Base-by-base conservation (phyloP, 306 rosid species). In the Oemleria cerasiformis region DNA sequence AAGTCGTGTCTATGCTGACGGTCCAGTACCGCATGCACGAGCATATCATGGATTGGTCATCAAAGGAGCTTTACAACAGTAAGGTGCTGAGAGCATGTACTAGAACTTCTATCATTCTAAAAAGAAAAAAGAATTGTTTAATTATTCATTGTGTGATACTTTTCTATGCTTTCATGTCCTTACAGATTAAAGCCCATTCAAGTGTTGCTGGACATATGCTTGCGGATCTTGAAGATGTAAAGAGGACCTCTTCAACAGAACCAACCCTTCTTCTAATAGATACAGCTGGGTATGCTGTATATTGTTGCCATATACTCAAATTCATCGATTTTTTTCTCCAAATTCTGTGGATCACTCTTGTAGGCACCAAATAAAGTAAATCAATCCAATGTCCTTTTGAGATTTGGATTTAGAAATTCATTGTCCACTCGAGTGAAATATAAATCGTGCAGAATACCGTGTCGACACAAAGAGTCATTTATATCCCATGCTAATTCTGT, bases 11-110 rank as follows among this genome's bases (percentile, higher is more conserved):
- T 30, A 91, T 94, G 99, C 95, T 94, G 53, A 91, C 96, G 2
- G 96, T 94, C 72, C 99, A 94, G 77, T 94, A 94, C 82, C 99
- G 99, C 34, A 91, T 94, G 97, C 97, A 91, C 64, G 88, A 94
- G 79, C 90, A 82, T 65, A 94, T 91, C 75, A 94, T 94, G 99
- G 84, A 89, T 74, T 94, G 97, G 99, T 94, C 99, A 66, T 94
- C 99, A 53, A 83, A 87, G 78, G 99, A 94, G 83, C 99, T 94
- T 77, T 94, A 94, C 90, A 82, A 85, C 83, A 89, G 87, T 78
- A 91, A 94, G 99, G 97, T 94, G 81, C 79, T 74, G 63, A 63
- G 63, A 64, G 56, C 68, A 53, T 70, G 80, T 53, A 68, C 69
- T 48, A 65, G 14, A 50, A 42, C 7, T 43, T 16, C 16, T 36